These are phyloP conservation scores for Penicillium sumatraense DNA, from an alignment of 2,329 filamentous ascomycete species.

Conservation along the genomic window DNA sequence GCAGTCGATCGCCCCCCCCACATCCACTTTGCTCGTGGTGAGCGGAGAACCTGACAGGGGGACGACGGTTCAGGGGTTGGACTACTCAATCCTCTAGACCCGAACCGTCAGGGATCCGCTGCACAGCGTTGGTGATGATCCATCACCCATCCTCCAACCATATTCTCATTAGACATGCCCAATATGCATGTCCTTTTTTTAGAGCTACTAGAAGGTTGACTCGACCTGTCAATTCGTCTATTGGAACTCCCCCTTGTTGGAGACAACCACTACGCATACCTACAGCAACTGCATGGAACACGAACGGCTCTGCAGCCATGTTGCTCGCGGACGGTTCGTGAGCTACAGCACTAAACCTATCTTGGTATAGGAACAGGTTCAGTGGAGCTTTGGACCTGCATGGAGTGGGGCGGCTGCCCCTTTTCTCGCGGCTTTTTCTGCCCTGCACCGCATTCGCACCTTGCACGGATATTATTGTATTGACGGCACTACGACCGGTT, in stretches of 20 bases:
- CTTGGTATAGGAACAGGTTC: constrained; percentile 2
- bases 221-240: neutral
- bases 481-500: neutral
- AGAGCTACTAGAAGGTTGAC: neutral
- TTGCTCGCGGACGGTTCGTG: constrained; percentile 19
- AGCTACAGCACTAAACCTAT: constrained; percentile 15
- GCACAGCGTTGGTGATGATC: neutral
- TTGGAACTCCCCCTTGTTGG: neutral
- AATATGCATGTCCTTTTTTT: neutral
- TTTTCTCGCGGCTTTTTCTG: constrained; percentile 12
- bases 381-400: constrained; percentile 9
- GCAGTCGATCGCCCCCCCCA: constrained; percentile 27
- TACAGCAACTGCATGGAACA: constrained; percentile 6
- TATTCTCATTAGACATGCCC: neutral
- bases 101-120: constrained; percentile 15
- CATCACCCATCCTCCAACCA: neutral
- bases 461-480: constrained; percentile 4
- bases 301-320: constrained; percentile 6
- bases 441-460: neutral
- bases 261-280: neutral
- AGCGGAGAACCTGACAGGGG: constrained; percentile 29
- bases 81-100: constrained; percentile 17
- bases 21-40: constrained; percentile 25
- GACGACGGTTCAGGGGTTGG: constrained; percentile 28
- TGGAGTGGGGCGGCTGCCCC: constrained; percentile 10